phyloP scores from a whole-genome alignment of 169 alveolate species.

The Amoebophrya sp. region DNA sequence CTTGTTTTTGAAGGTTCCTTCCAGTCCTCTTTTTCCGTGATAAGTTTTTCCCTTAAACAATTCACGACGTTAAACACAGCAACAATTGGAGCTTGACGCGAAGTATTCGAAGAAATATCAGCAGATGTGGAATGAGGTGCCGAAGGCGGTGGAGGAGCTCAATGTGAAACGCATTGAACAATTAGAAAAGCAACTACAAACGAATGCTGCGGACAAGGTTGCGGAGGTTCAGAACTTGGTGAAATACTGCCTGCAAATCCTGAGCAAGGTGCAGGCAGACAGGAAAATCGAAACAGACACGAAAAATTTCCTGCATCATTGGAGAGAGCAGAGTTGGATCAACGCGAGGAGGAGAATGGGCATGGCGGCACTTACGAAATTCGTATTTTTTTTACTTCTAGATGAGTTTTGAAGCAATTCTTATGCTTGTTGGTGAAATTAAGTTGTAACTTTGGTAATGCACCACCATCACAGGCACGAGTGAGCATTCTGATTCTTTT shows the following conservation, averaged over 20 bases:
- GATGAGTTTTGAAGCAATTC: not conserved
- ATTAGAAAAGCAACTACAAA: not conserved
- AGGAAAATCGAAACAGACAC: not conserved
- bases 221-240: not conserved
- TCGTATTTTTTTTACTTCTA: not conserved
- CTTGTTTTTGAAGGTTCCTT: no score
- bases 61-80: no score
- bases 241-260: constrained; percentile 18
- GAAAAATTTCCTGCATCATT: not conserved
- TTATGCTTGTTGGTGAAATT: no score
- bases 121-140: constrained; percentile 6
- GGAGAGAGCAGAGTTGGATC: not conserved
- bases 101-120: not conserved
- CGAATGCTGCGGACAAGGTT: constrained; percentile 13
- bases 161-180: not conserved
- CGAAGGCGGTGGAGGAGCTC: not conserved
- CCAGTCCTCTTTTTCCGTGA: no score
- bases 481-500: no score
- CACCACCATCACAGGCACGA: no score
- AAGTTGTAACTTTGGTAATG: no score
- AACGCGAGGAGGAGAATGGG: constrained; percentile 27
- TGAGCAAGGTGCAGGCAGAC: not conserved
- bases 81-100: constrained; percentile 14
- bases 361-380: not conserved
- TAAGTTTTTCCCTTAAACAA: no score